Evolutionary conservation across 768 basidiomycete genomes (phyloP), one percentile per base, ranked within the genome.

Genomic region (Tylopilus sp.): DNA sequence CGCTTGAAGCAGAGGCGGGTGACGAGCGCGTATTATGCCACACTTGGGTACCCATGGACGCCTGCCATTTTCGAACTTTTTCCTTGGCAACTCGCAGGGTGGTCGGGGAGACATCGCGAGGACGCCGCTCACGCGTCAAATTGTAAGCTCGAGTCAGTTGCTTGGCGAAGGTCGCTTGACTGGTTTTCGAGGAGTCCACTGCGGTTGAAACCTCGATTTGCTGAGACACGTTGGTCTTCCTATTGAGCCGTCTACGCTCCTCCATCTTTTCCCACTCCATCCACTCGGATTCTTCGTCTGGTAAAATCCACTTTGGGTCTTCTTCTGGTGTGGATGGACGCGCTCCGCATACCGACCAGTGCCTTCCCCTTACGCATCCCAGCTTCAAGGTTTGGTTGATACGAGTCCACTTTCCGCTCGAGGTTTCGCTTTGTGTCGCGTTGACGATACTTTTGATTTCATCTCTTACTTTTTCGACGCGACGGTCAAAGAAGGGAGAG

Each of bases 251-350:
- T 36, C 56, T 58, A 5, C 30, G 33, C 30, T 59, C 60, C 48
- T 59, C 56, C 44, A 57, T 62, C 53, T 58, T 66, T 63, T 80
- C 79, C 71, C 73, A 77, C 22, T 71, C 70, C 13, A 68, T 53
- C 79, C 80, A 80, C 31, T 76, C 75, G 40, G 70, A 70, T 59
- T 82, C 80, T 17, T 73, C 75, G 22, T 71, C 70, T 11, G 78
- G 76, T 56, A 80, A 47, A 57, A 71, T 59, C 65, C 67, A 68
- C 30, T 67, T 63, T 20, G 59, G 50, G 21, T 56, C 54, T 56
- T 55, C 69, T 49, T 58, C 67, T 39, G 15, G 57, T 53, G 41
- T 33, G 51, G 33, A 52, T 52, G 50, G 39, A 68, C 57, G 60
- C 63, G 28, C 49, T 53, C 26, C 57, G 49, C 39, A 59, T 56